Evolutionary conservation across 345 rosid species (phyloP).

Genomic region (Orychophragmus violaceus): DNA sequence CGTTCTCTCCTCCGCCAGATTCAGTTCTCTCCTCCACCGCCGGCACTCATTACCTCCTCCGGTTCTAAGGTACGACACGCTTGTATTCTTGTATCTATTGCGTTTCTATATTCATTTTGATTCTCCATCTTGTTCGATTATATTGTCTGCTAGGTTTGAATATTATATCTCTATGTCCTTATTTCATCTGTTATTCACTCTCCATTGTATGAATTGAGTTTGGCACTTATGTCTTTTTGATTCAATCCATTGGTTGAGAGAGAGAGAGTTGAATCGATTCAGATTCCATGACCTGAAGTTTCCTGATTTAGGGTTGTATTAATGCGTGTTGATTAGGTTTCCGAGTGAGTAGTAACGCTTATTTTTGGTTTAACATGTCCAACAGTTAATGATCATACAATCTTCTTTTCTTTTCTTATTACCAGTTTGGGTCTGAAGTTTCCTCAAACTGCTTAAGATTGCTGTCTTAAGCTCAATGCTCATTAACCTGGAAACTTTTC

Average conservation of each 20-base stretch:
- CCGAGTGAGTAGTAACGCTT: no score
- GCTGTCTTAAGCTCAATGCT: conserved; percentile 25
- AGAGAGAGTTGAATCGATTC: no score
- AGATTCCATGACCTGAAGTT: no score
- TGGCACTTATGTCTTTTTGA: not conserved
- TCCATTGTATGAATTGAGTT: conserved; percentile 16
- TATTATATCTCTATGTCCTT: not conserved
- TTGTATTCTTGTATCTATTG: not conserved
- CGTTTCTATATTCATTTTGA: not conserved
- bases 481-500: conserved; percentile 14
- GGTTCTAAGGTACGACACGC: not conserved
- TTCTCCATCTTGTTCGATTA: not conserved
- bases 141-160: not conserved
- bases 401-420: conserved; percentile 1
- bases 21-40: conserved; percentile 3
- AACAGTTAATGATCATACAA: not conserved
- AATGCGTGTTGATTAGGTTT: no score
- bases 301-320: no score
- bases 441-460: not conserved
- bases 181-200: not conserved
- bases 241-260: not conserved
- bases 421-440: conserved; percentile 18
- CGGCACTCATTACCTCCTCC: conserved; percentile 6
- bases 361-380: no score
- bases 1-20: conserved; percentile 29